Evolutionary conservation across 2,329 filamentous ascomycete species (phyloP).

Genomic region (Acarospora socialis): DNA sequence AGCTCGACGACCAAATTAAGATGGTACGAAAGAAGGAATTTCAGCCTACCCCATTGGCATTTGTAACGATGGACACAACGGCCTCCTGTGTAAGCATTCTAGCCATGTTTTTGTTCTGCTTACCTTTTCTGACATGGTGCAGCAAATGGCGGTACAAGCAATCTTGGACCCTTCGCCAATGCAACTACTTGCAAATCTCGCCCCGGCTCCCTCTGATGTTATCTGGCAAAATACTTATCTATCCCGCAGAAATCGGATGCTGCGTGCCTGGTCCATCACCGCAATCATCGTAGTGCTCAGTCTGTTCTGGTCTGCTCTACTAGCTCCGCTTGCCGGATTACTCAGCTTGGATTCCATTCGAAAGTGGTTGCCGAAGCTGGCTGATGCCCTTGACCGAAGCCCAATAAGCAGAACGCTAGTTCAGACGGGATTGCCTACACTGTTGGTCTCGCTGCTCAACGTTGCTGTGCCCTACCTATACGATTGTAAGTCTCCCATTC

Average conservation of each 20-base stretch:
- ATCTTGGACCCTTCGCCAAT: slow-evolving; percentile 82
- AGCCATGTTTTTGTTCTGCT: neutral
- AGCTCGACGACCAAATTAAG: slow-evolving; percentile 60
- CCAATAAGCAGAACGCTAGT: slow-evolving; percentile 60
- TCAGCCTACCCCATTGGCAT: slow-evolving; percentile 66
- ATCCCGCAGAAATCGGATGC: slow-evolving; percentile 55
- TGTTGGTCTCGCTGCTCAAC: slow-evolving; percentile 75
- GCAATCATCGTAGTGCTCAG: slow-evolving; percentile 69
- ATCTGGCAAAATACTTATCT: slow-evolving; percentile 91
- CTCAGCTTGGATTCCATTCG: slow-evolving; percentile 70
- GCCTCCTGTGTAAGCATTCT: slow-evolving; percentile 44
- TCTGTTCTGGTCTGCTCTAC: slow-evolving; percentile 73
- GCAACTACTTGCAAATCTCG: slow-evolving; percentile 68
- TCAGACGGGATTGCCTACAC: slow-evolving; percentile 74
- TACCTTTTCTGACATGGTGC: slow-evolving; percentile 1
- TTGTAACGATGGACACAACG: slow-evolving; percentile 95
- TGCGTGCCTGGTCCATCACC: slow-evolving; percentile 73
- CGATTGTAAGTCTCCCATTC: slow-evolving; percentile 52
- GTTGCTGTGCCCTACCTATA: slow-evolving; percentile 87
- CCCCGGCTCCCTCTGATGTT: slow-evolving; percentile 82
- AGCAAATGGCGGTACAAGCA: slow-evolving; percentile 90
- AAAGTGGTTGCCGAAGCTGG: slow-evolving; percentile 56
- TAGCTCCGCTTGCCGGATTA: slow-evolving; percentile 64
- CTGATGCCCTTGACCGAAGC: slow-evolving; percentile 51
- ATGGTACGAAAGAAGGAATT: slow-evolving; percentile 62